These are phyloP conservation scores for Yarrowia galli DNA, from an alignment of 1,139 yeast genomes.

Conservation along the genomic window DNA sequence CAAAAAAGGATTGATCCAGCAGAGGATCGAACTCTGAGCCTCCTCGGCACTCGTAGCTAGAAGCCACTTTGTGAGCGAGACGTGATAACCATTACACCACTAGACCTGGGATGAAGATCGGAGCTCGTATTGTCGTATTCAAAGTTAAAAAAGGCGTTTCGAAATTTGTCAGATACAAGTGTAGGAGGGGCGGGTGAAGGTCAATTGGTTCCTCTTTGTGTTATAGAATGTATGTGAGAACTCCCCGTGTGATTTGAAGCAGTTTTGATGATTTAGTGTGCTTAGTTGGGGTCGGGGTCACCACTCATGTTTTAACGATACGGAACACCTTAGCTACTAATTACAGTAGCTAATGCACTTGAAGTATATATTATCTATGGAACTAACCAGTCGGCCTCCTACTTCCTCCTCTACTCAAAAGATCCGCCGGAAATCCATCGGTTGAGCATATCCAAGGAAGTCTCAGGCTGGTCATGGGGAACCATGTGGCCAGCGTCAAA, in stretches of 20 bases:
- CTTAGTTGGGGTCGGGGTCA: too few relatives aligned
- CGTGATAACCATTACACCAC: slow-evolving; percentile 40
- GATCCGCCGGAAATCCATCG: slow-evolving; percentile 61
- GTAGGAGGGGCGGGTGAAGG: too few relatives aligned
- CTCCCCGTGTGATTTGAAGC: too few relatives aligned
- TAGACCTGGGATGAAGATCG: slow-evolving; percentile 30
- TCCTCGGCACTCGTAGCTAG: slow-evolving; percentile 35
- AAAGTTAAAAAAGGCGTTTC: background rate
- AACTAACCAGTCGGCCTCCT: background rate
- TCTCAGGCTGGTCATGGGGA: slow-evolving; percentile 79
- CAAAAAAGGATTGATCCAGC: slow-evolving; percentile 36
- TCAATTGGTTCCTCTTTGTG: too few relatives aligned
- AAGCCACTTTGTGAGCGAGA: slow-evolving; percentile 37
- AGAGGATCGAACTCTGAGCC: slow-evolving; percentile 39
- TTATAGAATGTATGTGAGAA: too few relatives aligned
- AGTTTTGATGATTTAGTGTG: too few relatives aligned
- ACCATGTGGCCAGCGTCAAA: slow-evolving; percentile 76
- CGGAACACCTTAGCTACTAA: too few relatives aligned
- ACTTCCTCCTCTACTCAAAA: slow-evolving; percentile 8
- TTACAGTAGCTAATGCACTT: background rate
- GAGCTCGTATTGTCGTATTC: slow-evolving; percentile 7
- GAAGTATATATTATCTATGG: background rate
- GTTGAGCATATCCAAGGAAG: slow-evolving; percentile 74
- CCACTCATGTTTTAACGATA: too few relatives aligned
- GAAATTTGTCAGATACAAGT: too few relatives aligned